These are phyloP conservation scores for Auricularia cornea DNA, from an alignment of 768 basidiomycete species.

Conservation along the genomic window DNA sequence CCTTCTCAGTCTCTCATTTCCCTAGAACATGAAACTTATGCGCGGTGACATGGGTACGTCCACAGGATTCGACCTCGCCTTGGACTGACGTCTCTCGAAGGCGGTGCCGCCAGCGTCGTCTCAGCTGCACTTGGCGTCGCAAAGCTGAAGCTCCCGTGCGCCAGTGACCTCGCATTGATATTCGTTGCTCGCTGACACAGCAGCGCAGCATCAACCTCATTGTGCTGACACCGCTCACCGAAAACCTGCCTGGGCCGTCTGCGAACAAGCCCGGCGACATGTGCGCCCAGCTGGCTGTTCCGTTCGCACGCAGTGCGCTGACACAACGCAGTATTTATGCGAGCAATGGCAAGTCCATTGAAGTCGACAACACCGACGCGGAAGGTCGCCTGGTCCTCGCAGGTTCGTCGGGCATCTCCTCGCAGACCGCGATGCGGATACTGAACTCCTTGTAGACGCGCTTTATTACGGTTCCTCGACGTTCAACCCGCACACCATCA, in stretches of 20 bases:
- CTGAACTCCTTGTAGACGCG: constrained; percentile 43
- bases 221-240: constrained; percentile 63
- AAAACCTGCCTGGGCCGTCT: constrained; percentile 74
- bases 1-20: not conserved
- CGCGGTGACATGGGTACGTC: constrained; percentile 73
- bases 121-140: constrained; percentile 71
- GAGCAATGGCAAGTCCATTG: constrained; percentile 83
- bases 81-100: constrained; percentile 21
- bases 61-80: not conserved
- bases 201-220: constrained; percentile 61
- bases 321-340: constrained; percentile 51
- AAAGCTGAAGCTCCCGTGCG: constrained; percentile 70
- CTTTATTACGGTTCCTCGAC: constrained; percentile 72
- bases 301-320: not conserved
- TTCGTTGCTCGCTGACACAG: not conserved
- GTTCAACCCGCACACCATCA: constrained; percentile 72
- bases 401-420: constrained; percentile 31
- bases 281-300: constrained; percentile 30
- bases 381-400: constrained; percentile 73
- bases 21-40: constrained; percentile 74
- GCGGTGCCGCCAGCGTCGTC: constrained; percentile 74
- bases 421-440: too few relatives aligned
- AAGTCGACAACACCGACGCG: constrained; percentile 83
- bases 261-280: constrained; percentile 76
- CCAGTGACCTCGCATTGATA: constrained; percentile 6